These are phyloP conservation scores for Colletotrichum godetiae DNA, from an alignment of 2,329 filamentous ascomycete species.

Conservation along the genomic window DNA sequence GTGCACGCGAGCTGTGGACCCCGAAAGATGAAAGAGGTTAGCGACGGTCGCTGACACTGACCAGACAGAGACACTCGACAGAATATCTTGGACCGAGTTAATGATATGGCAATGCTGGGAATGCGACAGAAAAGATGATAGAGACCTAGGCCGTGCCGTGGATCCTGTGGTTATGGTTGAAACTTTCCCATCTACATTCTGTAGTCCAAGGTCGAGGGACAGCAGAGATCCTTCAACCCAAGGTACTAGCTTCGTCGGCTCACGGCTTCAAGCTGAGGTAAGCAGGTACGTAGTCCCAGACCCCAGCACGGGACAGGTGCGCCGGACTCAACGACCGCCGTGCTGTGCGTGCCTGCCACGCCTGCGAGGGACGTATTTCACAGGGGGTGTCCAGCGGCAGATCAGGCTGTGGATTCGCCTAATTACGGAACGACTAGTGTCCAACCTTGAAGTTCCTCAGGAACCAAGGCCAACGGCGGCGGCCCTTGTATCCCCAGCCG, in stretches of 20 bases:
- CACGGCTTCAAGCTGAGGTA: constrained; percentile 9
- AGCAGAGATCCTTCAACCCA: too few relatives aligned
- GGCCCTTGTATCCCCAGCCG: not conserved
- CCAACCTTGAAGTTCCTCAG: constrained; percentile 1
- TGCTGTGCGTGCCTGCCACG: too few relatives aligned
- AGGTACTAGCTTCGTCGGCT: not conserved
- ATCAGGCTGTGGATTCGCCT: constrained; percentile 19
- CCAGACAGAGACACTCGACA: too few relatives aligned
- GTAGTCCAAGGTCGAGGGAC: too few relatives aligned
- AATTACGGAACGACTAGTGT: constrained; percentile 27
- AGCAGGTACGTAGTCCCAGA: not conserved
- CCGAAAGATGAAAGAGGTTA: constrained; percentile 7
- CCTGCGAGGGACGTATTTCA: not conserved
- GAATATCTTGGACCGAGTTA: too few relatives aligned
- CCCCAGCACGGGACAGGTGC: not conserved
- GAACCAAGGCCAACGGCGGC: not conserved
- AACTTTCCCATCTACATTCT: too few relatives aligned
- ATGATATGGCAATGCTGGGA: too few relatives aligned
- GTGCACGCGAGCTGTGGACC: constrained; percentile 26
- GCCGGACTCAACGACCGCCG: constrained; percentile 10
- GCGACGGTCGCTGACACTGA: not conserved
- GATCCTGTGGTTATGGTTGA: too few relatives aligned
- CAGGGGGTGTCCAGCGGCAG: constrained; percentile 25
- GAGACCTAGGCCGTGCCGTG: too few relatives aligned
- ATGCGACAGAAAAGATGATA: too few relatives aligned